Conservation (phyloP, 139 green algal genomes). For the Chlorokybus atmophyticus region DNA sequence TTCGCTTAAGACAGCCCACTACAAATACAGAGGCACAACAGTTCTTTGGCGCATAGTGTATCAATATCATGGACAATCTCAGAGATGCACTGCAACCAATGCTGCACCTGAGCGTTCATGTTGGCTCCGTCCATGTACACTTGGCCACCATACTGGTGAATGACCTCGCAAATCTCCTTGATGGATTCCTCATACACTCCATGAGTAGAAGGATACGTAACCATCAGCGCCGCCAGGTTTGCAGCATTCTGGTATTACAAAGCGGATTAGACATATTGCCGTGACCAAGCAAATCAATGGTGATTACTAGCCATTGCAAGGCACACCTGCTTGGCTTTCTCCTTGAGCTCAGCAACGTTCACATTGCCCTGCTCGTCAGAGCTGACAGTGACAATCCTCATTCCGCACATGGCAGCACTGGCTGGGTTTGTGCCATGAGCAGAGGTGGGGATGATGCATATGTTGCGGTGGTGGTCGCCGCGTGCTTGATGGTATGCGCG, state of each 20-base stretch:
- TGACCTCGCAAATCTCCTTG: conserved; percentile 87
- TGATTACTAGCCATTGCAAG: too few relatives aligned
- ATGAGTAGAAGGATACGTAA: conserved; percentile 94
- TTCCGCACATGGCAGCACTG: conserved; percentile 89
- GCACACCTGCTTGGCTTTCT: conserved; percentile 51
- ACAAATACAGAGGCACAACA: too few relatives aligned
- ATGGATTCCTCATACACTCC: conserved; percentile 96
- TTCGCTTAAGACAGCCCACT: too few relatives aligned
- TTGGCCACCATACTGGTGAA: conserved; percentile 81
- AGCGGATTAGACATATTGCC: too few relatives aligned
- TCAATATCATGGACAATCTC: too few relatives aligned
- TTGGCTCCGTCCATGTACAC: conserved; percentile 99
- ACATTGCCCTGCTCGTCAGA: conserved; percentile 82
- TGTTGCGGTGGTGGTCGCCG: conserved; percentile 71
- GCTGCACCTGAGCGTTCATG: conserved; percentile 88
- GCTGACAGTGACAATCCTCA: conserved; percentile 82
- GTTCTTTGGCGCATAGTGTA: too few relatives aligned
- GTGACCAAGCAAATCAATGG: too few relatives aligned
- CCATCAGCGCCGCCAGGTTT: conserved; percentile 95
- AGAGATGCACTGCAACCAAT: too few relatives aligned
- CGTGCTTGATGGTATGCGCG: conserved; percentile 74
- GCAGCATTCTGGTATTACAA: conserved; percentile 82
- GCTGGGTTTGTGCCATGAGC: conserved; percentile 98
- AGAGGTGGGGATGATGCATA: conserved; percentile 97
- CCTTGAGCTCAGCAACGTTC: conserved; percentile 77